Evolutionary conservation across 495 filamentous ascomycete species (phyloP).

Genomic region (Aspergillus hancockii): DNA sequence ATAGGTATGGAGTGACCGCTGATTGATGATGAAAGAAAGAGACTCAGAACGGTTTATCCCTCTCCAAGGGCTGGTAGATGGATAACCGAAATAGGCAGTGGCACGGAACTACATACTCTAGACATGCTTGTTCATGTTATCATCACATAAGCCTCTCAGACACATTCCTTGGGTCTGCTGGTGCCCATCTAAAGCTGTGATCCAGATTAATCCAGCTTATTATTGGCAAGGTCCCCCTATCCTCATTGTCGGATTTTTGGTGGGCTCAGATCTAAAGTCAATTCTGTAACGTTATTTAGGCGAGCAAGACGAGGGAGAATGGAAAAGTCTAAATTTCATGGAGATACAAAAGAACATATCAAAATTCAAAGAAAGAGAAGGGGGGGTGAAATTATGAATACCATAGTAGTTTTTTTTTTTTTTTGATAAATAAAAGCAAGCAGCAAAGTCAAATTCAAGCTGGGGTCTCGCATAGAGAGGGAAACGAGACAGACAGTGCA

Average conservation of each 20-base stretch:
- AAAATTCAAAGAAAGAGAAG: background rate
- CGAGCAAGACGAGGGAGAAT: background rate
- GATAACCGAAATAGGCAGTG: constrained; percentile 1
- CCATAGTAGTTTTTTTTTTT: no score
- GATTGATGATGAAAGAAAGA: constrained; percentile 2
- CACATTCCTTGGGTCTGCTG: constrained; percentile 11
- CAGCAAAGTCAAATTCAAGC: background rate
- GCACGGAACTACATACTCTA: constrained; percentile 15
- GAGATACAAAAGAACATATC: background rate
- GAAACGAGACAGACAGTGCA: constrained; percentile 2
- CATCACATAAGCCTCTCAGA: constrained; percentile 10
- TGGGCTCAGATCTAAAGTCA: constrained; percentile 1
- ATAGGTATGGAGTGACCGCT: background rate
- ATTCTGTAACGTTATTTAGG: background rate
- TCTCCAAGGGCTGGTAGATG: background rate
- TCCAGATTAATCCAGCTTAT: constrained; percentile 8
- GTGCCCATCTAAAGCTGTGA: constrained; percentile 13
- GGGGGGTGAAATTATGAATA: no score
- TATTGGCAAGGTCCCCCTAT: constrained; percentile 11
- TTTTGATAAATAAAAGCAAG: background rate
- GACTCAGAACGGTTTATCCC: background rate
- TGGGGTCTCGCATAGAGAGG: constrained; percentile 1
- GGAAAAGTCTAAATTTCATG: background rate
- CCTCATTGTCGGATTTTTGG: background rate
- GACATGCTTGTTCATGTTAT: constrained; percentile 11